phyloP scores from a whole-genome alignment of 2,329 filamentous ascomycete genomes.

The Sordariomycetes sp. region DNA sequence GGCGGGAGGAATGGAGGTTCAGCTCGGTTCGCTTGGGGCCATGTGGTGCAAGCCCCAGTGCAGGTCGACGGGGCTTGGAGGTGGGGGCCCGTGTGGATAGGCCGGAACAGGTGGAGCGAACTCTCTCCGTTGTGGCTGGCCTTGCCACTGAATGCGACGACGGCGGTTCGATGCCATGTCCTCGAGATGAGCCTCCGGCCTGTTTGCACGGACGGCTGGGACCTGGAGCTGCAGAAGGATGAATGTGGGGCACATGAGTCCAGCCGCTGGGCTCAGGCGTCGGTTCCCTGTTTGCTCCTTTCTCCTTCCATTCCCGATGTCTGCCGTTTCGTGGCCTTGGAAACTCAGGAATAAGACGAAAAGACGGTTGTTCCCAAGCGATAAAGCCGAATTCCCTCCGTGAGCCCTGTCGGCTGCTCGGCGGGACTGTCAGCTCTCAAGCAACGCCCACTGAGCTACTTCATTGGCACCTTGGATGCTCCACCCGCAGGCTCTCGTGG shows the following conservation, averaged over 20 bases:
- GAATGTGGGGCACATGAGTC: not conserved
- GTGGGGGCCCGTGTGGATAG: not conserved
- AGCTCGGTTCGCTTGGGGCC: not conserved
- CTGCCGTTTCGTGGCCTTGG: too few species aligned
- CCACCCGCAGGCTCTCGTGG: not conserved
- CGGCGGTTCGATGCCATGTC: not conserved
- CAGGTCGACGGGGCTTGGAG: not conserved
- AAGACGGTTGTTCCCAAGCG: too few species aligned
- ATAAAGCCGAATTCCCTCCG: too few species aligned
- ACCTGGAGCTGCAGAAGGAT: not conserved
- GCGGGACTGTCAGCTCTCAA: too few species aligned
- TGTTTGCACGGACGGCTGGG: not conserved
- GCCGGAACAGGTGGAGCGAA: not conserved
- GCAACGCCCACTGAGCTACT: not conserved
- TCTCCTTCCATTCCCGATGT: not conserved
- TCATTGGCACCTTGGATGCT: not conserved
- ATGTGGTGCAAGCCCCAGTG: not conserved
- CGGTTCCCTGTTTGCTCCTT: not conserved
- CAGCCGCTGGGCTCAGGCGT: not conserved
- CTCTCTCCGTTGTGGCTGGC: not conserved
- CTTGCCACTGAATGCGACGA: not conserved
- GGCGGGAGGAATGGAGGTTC: not conserved
- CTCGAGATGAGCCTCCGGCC: not conserved
- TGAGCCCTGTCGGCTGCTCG: too few species aligned
- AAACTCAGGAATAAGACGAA: too few species aligned